Base-by-base conservation (phyloP, 495 filamentous ascomycete species). In the Aspergillus nanangensis region DNA sequence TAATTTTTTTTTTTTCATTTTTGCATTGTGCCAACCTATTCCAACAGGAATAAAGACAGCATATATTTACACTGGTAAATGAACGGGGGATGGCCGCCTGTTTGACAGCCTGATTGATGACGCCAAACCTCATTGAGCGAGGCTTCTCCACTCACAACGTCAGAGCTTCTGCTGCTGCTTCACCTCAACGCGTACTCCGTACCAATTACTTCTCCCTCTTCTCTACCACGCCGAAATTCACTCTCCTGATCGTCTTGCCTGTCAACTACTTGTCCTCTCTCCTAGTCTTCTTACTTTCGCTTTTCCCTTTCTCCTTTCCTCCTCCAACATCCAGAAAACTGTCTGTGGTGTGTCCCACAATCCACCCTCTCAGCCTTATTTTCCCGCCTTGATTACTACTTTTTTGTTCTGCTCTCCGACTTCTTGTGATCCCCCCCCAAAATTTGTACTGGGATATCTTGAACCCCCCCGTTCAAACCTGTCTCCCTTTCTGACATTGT, bases 111-210 rank as follows among this genome's bases (percentile, higher is more conserved):
- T 29, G 11, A 11, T 29, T 5, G 5, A 7, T 11, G 7, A 29
- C 25, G 25, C 25, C 25, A 29, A 29, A 39, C 18, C 37, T 19
- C 18, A 23, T 21, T 15, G 14, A 9, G 18, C 11, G 21, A 31
- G 27, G 33, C 39, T 36, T 19, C 52, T 50, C 52, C 52, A 55
- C 52, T 11, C 47, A 33, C 52, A 55, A 55, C 52, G 52, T 55
- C 52, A 55, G 52, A 55, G 47, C 42, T 39, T 38, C 25, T 19
- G 45, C 37, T 33, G 39, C 45, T 45, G 45, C 45, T 32, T 40
- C 45, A 7, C 25, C 11, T 11, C 25, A 5, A 5, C 11, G 25
- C 25, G 25, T 7, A 29, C 25, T 29, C 25, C 25, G 25, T 29
- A n/a, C n/a, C n/a, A n/a, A n/a, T n/a, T n/a, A n/a, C 19, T 34